These are phyloP conservation scores for Jamesozyma lodderae DNA, from an alignment of 805 yeast genomes.

Conservation along the genomic window DNA sequence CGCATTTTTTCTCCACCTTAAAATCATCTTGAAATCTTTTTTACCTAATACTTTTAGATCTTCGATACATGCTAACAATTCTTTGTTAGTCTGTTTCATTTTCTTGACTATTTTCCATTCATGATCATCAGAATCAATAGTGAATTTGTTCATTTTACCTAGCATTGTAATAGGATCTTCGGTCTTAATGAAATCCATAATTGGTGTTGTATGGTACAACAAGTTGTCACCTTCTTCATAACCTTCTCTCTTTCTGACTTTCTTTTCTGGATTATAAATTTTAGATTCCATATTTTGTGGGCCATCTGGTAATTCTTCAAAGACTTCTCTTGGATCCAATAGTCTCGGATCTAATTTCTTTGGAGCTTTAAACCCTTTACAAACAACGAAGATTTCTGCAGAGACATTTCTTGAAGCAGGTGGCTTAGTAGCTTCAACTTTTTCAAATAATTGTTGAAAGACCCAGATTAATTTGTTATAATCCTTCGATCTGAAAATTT, in stretches of 20 bases:
- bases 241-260: conserved; percentile 87
- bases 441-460: conserved; percentile 88
- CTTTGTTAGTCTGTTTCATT: conserved; percentile 69
- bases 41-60: conserved; percentile 92
- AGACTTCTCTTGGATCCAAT: conserved; percentile 85
- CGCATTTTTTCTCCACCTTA: conserved; percentile 84
- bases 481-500: conserved; percentile 97
- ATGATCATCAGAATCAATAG: conserved; percentile 46
- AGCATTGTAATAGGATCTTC: conserved; percentile 78
- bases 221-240: conserved; percentile 88
- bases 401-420: conserved; percentile 98
- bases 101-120: conserved; percentile 67
- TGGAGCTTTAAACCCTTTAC: conserved; percentile 94
- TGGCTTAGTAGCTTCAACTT: conserved; percentile 97
- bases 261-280: conserved; percentile 89
- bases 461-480: conserved; percentile 97
- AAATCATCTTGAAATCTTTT: conserved; percentile 78
- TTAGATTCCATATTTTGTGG: conserved; percentile 80
- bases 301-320: conserved; percentile 78
- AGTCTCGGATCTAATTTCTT: conserved; percentile 88
- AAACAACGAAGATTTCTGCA: conserved; percentile 97
- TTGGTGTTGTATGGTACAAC: conserved; percentile 58
- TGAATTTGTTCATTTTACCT: conserved; percentile 63
- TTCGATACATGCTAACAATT: conserved; percentile 71
- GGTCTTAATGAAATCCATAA: conserved; percentile 71